Evolutionary conservation across 163 green algal genomes (phyloP).

Genomic region (Picocystis sp.): DNA sequence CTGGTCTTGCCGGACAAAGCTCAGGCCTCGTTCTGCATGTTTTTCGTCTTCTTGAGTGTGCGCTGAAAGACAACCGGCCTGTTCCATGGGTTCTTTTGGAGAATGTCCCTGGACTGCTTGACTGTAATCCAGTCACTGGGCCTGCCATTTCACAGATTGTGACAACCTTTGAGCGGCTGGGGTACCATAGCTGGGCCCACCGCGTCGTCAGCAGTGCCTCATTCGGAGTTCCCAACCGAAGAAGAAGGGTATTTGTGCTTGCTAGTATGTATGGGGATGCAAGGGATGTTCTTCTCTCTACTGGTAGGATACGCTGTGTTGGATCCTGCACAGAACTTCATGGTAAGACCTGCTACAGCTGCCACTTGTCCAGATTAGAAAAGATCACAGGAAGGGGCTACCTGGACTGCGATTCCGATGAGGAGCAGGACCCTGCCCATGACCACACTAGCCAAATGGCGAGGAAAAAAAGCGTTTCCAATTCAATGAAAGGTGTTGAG

Average conservation of each 20-base stretch:
- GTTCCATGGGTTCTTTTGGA: slow-evolving; percentile 81
- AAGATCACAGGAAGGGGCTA: too few relatives aligned
- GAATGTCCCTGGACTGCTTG: slow-evolving; percentile 29
- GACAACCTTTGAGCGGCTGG: slow-evolving; percentile 41
- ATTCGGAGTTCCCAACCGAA: slow-evolving; percentile 66
- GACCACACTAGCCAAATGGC: too few relatives aligned
- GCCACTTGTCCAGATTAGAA: too few relatives aligned
- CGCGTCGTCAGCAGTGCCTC: slow-evolving; percentile 24
- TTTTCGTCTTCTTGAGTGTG: slow-evolving; percentile 51
- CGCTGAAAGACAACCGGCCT: slow-evolving; percentile 22
- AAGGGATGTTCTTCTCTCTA: slow-evolving; percentile 61
- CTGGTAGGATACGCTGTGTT: slow-evolving; percentile 1
- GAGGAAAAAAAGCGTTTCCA: too few relatives aligned
- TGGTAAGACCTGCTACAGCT: too few relatives aligned
- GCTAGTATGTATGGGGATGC: slow-evolving; percentile 67
- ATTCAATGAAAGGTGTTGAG: too few relatives aligned
- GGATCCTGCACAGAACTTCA: not conserved
- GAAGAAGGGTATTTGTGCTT: slow-evolving; percentile 62
- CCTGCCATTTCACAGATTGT: not conserved
- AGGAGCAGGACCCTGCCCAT: too few relatives aligned
- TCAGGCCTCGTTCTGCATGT: slow-evolving; percentile 65
- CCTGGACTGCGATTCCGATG: too few relatives aligned
- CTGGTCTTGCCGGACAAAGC: slow-evolving; percentile 39
- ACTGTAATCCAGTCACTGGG: not conserved
- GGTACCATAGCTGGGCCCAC: slow-evolving; percentile 61